These are phyloP conservation scores for Microstegium vimineum DNA, from an alignment of 176 grass and related monocot genomes.

Conservation along the genomic window DNA sequence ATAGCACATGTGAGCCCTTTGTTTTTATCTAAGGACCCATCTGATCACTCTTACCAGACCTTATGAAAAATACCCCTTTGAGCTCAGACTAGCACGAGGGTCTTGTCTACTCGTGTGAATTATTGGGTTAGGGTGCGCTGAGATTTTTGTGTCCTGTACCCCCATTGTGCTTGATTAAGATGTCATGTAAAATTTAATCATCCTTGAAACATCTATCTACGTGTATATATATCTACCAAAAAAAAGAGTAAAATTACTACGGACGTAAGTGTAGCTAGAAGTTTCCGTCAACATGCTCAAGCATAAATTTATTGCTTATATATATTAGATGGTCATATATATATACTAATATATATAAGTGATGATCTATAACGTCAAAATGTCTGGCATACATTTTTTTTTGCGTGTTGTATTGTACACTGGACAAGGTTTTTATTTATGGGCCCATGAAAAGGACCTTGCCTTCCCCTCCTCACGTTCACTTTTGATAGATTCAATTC, in stretches of 20 bases:
- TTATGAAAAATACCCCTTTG: not conserved
- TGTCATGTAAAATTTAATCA: not conserved
- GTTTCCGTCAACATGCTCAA: not conserved
- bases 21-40: too few relatives aligned
- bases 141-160: not conserved
- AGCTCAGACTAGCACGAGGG: not conserved
- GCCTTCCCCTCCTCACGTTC: not conserved
- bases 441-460: constrained; percentile 10
- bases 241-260: not conserved
- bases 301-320: not conserved
- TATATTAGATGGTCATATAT: not conserved
- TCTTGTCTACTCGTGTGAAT: not conserved
- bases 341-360: too few relatives aligned
- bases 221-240: not conserved
- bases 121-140: not conserved
- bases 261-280: not conserved
- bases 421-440: constrained; percentile 10
- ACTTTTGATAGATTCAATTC: constrained; percentile 27
- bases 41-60: too few relatives aligned
- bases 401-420: not conserved
- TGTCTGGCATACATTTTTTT: not conserved
- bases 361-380: not conserved
- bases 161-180: not conserved
- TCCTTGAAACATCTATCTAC: not conserved
- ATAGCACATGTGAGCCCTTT: too few relatives aligned